Evolutionary conservation across 192 early-diverging fungal species (phyloP).

Genomic region (Anaeromyces robustus): DNA sequence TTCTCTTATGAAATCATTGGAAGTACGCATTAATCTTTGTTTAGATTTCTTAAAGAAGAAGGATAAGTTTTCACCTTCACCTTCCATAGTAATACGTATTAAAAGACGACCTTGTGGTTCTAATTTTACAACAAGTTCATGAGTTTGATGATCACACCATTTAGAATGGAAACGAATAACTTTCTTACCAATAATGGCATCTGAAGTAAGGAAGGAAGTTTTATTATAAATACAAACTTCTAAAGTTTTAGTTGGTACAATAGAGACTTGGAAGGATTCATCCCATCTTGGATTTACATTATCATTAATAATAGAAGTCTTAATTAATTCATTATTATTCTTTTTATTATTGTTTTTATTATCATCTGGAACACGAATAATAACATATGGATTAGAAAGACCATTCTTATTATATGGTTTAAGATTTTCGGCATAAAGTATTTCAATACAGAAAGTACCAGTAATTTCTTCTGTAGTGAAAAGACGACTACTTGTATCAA

Average conservation of each 20-base stretch:
- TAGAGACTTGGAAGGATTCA: conserved; percentile 49
- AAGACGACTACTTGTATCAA: neutral
- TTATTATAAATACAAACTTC: conserved; percentile 25
- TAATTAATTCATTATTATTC: conserved; percentile 12
- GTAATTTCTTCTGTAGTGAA: conserved; percentile 11
- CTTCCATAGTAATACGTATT: conserved; percentile 58
- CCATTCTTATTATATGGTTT: conserved; percentile 34
- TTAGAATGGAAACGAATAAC: conserved; percentile 29
- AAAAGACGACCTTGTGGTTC: conserved; percentile 48
- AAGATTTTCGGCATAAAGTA: conserved; percentile 35
- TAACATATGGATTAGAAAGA: conserved; percentile 26
- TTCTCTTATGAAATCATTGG: conserved; percentile 48
- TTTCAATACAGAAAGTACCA: conserved; percentile 4
- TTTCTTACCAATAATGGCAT: conserved; percentile 29
- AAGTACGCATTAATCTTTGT: conserved; percentile 46
- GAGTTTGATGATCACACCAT: conserved; percentile 33
- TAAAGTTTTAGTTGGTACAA: conserved; percentile 29
- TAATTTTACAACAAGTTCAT: conserved; percentile 52
- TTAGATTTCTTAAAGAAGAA: conserved; percentile 70
- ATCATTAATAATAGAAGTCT: conserved; percentile 35
- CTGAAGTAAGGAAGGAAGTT: conserved; percentile 23
- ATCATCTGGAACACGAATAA: conserved; percentile 32
- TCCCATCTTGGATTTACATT: conserved; percentile 68
- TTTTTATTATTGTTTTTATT: too few relatives aligned
- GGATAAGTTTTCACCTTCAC: conserved; percentile 61